Base-by-base conservation (phyloP, 2,329 filamentous ascomycete genomes). In the Pleoardoris graminearum region DNA sequence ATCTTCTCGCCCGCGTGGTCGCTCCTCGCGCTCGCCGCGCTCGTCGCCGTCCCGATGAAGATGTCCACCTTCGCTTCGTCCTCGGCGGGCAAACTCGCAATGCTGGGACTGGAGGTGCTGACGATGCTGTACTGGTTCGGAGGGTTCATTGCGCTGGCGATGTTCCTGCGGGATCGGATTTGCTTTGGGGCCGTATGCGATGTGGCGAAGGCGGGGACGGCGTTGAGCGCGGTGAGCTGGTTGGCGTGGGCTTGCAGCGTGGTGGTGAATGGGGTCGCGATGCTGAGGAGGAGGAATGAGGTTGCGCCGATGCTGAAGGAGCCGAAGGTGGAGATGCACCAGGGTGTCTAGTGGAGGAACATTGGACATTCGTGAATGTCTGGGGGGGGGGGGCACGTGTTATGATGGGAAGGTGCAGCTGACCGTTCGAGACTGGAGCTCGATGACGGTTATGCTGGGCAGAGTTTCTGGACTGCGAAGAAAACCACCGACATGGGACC, bases 121-220 rank as follows among this genome's bases (percentile, higher is more conserved):
- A 94, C 90, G 8, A 86, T 88, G 76, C 80, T 95, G 51, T 95
- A 95, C 78, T 96, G 91, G 91, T 94, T 97, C 68, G 86, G 88
- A 0, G 91, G 90, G 6, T 88, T 91, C 64, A 86, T 95, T 60
- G 90, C 90, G 0, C 74, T 92, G 10, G 90, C 88, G 0, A 86
- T 85, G 17, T 79, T 79, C 50, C 74, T 91, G 51, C 82, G 82
- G 48, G 79, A 82, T 14, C 76, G 83, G 0, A 73, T 81, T 51
- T 86, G 84, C 66, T 78, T 76, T 36, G 77, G 78, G 36, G 76
- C 72, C 16, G 78, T 77, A 14, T 92, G 89, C 71, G 77, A 79
- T 38, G 76, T 82, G 10, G 75, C 82, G 7, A 84, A 88, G 74
- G 86, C 86, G 3, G 84, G 82, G 2, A 79, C 83, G 7, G 87